A percentile compares a stretch with the other conserved stretches of the same genome.
These are phyloP conservation scores for Pyrenochaeta sp. DNA, from an alignment of 2,329 filamentous ascomycete species.

Conservation along the genomic window DNA sequence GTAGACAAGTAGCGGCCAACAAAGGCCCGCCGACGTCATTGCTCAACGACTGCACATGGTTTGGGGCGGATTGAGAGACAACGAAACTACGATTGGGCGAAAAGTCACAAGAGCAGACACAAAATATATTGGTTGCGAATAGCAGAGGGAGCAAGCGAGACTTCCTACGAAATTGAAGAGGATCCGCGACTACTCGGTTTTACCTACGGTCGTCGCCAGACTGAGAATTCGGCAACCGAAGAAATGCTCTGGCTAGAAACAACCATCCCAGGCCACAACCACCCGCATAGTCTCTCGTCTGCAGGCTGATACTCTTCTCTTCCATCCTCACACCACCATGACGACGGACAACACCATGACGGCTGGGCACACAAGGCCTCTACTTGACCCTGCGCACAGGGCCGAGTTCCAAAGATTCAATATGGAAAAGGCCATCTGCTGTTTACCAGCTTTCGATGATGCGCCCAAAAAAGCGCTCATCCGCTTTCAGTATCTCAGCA, in stretches of 20 bases:
- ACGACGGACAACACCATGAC: neutral
- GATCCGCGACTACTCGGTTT: neutral
- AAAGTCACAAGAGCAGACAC: neutral
- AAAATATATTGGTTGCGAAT: neutral
- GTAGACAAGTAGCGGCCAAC: neutral
- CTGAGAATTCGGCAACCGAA: conserved; percentile 7
- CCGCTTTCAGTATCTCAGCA: conserved; percentile 37
- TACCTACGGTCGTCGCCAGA: conserved; percentile 13
- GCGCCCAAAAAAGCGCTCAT: conserved; percentile 15
- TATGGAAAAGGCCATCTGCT: conserved; percentile 18
- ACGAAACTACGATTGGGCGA: neutral
- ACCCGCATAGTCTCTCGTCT: neutral
- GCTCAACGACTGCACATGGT: neutral
- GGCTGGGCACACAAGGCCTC: too few species aligned
- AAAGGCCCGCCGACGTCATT: neutral
- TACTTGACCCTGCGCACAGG: neutral
- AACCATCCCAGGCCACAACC: neutral
- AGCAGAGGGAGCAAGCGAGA: neutral
- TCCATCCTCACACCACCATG: neutral
- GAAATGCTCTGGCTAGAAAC: conserved; percentile 12
- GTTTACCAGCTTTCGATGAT: conserved; percentile 12
- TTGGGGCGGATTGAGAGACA: neutral
- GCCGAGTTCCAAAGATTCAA: neutral
- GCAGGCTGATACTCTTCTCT: neutral
- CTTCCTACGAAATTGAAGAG: neutral